Percentiles rank a stretch among this genome's conserved stretches.
Conservation (phyloP, 495 filamentous ascomycete species). For the Melanomma pulvis-pyrius region DNA sequence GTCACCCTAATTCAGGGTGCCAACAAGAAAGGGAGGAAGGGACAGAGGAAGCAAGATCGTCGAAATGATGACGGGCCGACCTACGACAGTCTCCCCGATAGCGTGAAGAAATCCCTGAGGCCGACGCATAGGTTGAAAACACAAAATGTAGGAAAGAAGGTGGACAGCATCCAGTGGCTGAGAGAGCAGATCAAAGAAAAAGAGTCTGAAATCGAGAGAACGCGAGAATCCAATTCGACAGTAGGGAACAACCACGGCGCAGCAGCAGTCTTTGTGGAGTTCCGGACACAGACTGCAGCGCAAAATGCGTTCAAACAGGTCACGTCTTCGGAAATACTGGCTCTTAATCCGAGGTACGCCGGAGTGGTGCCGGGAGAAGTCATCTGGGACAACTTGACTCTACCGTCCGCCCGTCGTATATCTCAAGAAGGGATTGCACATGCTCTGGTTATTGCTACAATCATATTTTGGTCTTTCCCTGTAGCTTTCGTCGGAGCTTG, state of each 20-base stretch:
- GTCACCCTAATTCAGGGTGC: slow-evolving; percentile 36
- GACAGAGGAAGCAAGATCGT: slow-evolving; percentile 11
- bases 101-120: slow-evolving; percentile 28
- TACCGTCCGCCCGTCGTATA: slow-evolving; percentile 31
- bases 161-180: slow-evolving; percentile 42
- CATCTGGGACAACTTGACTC: slow-evolving; percentile 44
- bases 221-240: slow-evolving; percentile 19
- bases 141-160: slow-evolving; percentile 37
- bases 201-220: slow-evolving; percentile 26
- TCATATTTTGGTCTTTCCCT: slow-evolving; percentile 47
- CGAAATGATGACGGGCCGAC: slow-evolving; percentile 6
- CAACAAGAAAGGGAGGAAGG: slow-evolving; percentile 32
- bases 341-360: slow-evolving; percentile 40
- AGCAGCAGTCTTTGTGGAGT: slow-evolving; percentile 45
- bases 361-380: slow-evolving; percentile 42
- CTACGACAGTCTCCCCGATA: slow-evolving; percentile 17
- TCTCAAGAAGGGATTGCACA: slow-evolving; percentile 39
- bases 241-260: slow-evolving; percentile 8
- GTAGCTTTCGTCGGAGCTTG: slow-evolving; percentile 42
- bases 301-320: slow-evolving; percentile 43
- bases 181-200: slow-evolving; percentile 36
- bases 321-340: slow-evolving; percentile 27
- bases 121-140: slow-evolving; percentile 39
- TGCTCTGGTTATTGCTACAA: slow-evolving; percentile 40
- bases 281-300: slow-evolving; percentile 40